Conservation (phyloP, 805 yeast genomes). For the Saccharomycopsis sp. region DNA sequence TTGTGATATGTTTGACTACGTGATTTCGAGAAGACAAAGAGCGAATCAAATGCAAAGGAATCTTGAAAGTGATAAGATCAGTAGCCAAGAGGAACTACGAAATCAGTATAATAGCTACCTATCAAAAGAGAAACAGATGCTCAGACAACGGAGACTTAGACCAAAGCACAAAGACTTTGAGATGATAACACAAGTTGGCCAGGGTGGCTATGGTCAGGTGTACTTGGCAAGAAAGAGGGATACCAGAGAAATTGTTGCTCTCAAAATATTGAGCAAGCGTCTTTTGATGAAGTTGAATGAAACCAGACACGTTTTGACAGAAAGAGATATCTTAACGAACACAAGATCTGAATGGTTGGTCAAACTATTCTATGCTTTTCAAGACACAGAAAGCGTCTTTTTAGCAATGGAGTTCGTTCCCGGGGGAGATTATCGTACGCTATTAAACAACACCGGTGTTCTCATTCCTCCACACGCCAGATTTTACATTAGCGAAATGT, state of each 20-base stretch:
- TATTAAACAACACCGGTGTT: slow-evolving; percentile 87
- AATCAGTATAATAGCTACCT: slow-evolving; percentile 72
- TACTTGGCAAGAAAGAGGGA: slow-evolving; percentile 90
- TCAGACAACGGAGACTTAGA: slow-evolving; percentile 83
- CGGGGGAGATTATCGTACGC: slow-evolving; percentile 96
- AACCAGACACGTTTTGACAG: slow-evolving; percentile 91
- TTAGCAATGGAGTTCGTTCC: slow-evolving; percentile 99
- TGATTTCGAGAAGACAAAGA: slow-evolving; percentile 79
- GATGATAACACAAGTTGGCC: slow-evolving; percentile 97
- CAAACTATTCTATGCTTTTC: slow-evolving; percentile 88
- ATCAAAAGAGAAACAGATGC: slow-evolving; percentile 74
- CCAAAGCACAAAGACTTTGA: slow-evolving; percentile 94
- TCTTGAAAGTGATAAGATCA: slow-evolving; percentile 17
- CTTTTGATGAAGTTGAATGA: slow-evolving; percentile 85
- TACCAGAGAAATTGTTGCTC: slow-evolving; percentile 90
- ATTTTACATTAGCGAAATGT: slow-evolving; percentile 94
- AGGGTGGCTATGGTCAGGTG: slow-evolving; percentile 99
- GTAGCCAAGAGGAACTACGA: slow-evolving; percentile 34
- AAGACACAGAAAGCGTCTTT: slow-evolving; percentile 81
- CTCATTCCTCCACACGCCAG: slow-evolving; percentile 93
- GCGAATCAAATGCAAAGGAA: slow-evolving; percentile 60
- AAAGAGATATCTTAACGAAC: slow-evolving; percentile 93
- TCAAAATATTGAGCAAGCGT: slow-evolving; percentile 84
- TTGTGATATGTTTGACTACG: slow-evolving; percentile 92
- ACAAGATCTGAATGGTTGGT: slow-evolving; percentile 96